phyloP scores from a whole-genome alignment of 2,329 filamentous ascomycete species.

The Colletotrichum somersetense region DNA sequence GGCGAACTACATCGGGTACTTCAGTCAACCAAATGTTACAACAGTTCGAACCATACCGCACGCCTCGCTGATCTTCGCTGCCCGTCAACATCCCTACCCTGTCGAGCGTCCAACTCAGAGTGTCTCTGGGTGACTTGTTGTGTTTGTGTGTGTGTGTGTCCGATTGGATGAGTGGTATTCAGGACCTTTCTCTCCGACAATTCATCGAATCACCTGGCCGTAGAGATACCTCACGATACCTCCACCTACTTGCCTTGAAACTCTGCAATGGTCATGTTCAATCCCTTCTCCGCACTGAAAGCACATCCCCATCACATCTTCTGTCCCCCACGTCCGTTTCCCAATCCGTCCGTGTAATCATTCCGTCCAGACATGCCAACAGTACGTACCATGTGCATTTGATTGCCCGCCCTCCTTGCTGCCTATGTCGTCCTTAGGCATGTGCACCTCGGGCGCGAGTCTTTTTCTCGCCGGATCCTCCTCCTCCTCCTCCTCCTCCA shows the following conservation, averaged over 20 bases:
- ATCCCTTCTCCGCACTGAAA: background rate
- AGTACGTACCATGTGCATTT: slow-evolving; percentile 6
- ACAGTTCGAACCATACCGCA: slow-evolving; percentile 1
- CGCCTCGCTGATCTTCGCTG: slow-evolving; percentile 28
- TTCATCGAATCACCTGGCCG: background rate
- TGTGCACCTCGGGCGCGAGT: background rate
- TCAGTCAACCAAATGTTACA: background rate
- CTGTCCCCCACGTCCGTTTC: background rate
- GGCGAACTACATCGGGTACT: background rate
- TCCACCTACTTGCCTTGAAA: background rate
- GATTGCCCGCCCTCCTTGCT: background rate
- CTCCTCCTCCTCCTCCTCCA: slow-evolving; percentile 18
- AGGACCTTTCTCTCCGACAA: slow-evolving; percentile 8
- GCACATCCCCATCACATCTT: background rate
- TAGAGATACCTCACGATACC: background rate
- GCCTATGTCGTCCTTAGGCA: background rate
- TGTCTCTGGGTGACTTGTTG: too few relatives aligned
- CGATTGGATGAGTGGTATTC: background rate
- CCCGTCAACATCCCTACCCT: slow-evolving; percentile 39
- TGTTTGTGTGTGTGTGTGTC: background rate
- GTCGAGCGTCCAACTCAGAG: background rate
- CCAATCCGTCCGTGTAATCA: background rate
- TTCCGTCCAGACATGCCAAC: slow-evolving; percentile 1
- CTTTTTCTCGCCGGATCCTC: background rate
- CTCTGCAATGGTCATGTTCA: background rate